Percentiles rank a stretch among this genome's conserved stretches.
Conservation (phyloP, 108 stramenopile genomes). For the Thalassiosira profunda region DNA sequence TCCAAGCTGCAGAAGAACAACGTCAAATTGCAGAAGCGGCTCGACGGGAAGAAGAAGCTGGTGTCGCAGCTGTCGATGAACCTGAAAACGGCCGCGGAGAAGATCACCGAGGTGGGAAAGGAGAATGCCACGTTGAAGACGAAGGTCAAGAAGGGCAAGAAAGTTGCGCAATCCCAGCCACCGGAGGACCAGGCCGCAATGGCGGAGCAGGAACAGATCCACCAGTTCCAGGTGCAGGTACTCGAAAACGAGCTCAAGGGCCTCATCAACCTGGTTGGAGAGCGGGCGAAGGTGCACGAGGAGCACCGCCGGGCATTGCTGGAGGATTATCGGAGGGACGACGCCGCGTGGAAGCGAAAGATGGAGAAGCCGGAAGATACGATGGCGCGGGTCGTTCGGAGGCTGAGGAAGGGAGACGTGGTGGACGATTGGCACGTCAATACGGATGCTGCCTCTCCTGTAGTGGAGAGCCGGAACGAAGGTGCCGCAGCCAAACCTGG, state of each 20-base stretch:
- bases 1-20: conserved; percentile 24
- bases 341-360: not conserved
- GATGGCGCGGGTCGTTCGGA: conserved; percentile 14
- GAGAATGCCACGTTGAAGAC: not conserved
- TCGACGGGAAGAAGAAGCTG: conserved; percentile 20
- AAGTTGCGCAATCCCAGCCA: not conserved
- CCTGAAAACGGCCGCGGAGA: conserved; percentile 35
- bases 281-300: not conserved
- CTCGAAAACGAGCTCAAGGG: conserved; percentile 13
- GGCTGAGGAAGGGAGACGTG: conserved; percentile 14
- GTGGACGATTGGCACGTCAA: not conserved
- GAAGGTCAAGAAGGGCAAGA: not conserved
- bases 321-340: not conserved
- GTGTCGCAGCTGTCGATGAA: conserved; percentile 27
- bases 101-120: conserved; percentile 17
- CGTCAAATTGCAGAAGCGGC: conserved; percentile 4
- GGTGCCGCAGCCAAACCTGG: not conserved
- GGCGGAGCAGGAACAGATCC: not conserved
- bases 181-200: not conserved
- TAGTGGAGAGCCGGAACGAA: not conserved
- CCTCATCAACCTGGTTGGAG: conserved; percentile 13
- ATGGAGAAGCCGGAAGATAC: conserved; percentile 15
- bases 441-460: not conserved
- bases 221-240: conserved; percentile 20
- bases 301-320: not conserved